Percentiles rank a stretch among this genome's conserved stretches.
These are phyloP conservation scores for Pulveroboletus sp. DNA, from an alignment of 768 basidiomycete genomes.

Conservation along the genomic window DNA sequence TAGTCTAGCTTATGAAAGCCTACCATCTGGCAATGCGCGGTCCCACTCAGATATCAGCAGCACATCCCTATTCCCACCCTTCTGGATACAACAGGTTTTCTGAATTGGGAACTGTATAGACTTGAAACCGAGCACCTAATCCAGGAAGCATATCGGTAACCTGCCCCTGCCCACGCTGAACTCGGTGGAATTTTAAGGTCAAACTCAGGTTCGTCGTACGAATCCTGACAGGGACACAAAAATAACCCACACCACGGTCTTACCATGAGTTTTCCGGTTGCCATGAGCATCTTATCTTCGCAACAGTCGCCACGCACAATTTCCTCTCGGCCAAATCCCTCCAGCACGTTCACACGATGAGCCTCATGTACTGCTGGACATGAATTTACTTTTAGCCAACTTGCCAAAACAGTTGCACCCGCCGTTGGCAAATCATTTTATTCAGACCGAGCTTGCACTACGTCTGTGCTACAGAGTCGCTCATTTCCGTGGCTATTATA, in stretches of 20 bases:
- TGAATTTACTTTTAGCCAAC: not conserved
- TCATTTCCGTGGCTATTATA: not conserved
- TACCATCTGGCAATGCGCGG: conserved; percentile 1
- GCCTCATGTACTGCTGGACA: not conserved
- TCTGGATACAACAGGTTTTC: not conserved
- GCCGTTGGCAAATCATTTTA: not conserved
- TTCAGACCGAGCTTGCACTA: not conserved
- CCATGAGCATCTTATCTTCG: conserved; percentile 1
- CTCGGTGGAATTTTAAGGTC: conserved; percentile 12
- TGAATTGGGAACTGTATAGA: conserved; percentile 3
- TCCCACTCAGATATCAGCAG: not conserved
- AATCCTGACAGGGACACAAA: not conserved
- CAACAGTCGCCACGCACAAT: not conserved
- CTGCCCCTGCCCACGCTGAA: conserved; percentile 1
- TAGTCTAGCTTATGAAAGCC: conserved; percentile 2
- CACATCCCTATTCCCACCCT: conserved; percentile 6
- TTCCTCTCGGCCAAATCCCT: not conserved
- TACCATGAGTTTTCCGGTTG: not conserved
- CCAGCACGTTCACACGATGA: conserved; percentile 6
- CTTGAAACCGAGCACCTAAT: not conserved
- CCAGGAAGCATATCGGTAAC: conserved; percentile 4
- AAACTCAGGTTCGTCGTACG: conserved; percentile 7
- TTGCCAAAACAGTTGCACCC: not conserved
- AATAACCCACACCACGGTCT: not conserved
- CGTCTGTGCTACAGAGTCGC: not conserved